phyloP scores from a whole-genome alignment of 2,329 filamentous ascomycete species.

The Elsinoe australis region DNA sequence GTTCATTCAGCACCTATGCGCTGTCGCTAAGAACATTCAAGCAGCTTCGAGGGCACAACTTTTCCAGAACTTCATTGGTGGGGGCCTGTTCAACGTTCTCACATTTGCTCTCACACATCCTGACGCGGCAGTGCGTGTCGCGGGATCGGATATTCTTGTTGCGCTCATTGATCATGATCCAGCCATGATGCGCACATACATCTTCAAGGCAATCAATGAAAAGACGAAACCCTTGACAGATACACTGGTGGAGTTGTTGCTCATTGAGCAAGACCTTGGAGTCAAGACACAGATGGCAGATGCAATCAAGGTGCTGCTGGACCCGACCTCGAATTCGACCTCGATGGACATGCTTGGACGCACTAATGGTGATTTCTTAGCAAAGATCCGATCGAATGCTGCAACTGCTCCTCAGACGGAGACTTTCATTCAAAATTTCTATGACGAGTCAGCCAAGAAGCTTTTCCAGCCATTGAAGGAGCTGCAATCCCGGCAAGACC shows the following conservation, averaged over 20 bases:
- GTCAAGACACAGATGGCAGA: slow-evolving; percentile 95
- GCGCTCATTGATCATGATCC: slow-evolving; percentile 94
- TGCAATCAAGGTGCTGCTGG: slow-evolving; percentile 86
- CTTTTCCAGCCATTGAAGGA: slow-evolving; percentile 82
- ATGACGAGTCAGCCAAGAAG: slow-evolving; percentile 74
- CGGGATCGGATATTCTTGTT: slow-evolving; percentile 86
- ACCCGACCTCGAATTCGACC: slow-evolving; percentile 55
- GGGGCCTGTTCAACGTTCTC: slow-evolving; percentile 82
- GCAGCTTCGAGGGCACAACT: slow-evolving; percentile 70
- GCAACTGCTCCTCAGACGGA: slow-evolving; percentile 63
- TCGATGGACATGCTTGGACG: slow-evolving; percentile 54
- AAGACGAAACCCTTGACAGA: slow-evolving; percentile 81
- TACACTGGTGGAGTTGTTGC: slow-evolving; percentile 80
- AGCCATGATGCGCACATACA: slow-evolving; percentile 84
- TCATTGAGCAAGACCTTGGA: slow-evolving; percentile 85
- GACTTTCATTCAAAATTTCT: slow-evolving; percentile 78
- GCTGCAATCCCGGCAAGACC: slow-evolving; percentile 54
- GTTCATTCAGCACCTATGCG: slow-evolving; percentile 93
- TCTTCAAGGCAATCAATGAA: slow-evolving; percentile 85
- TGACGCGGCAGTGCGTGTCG: slow-evolving; percentile 78
- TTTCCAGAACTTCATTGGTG: slow-evolving; percentile 81
- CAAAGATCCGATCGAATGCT: slow-evolving; percentile 50
- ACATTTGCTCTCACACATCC: slow-evolving; percentile 81
- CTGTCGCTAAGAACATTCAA: slow-evolving; percentile 90
- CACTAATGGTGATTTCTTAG: slow-evolving; percentile 59